A percentile compares a stretch with the other conserved stretches of the same genome.
These are phyloP conservation scores for Aspergillus steynii DNA, from an alignment of 495 filamentous ascomycete genomes.

Conservation along the genomic window DNA sequence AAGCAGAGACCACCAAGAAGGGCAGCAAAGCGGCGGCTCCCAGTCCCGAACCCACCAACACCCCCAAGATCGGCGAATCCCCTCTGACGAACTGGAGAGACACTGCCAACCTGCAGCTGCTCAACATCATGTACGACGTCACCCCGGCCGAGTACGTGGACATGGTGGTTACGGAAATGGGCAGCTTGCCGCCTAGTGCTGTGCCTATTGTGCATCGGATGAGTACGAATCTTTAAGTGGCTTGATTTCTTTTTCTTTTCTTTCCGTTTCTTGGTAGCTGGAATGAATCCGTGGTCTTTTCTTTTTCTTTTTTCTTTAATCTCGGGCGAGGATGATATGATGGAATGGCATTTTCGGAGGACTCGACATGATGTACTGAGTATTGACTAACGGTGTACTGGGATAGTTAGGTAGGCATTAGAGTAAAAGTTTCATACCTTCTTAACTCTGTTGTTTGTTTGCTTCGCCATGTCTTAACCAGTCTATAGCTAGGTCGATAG, in stretches of 20 bases:
- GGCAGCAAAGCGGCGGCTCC: slow-evolving; percentile 39
- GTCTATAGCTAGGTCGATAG: too few relatives aligned
- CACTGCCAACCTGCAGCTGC: slow-evolving; percentile 63
- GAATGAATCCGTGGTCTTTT: slow-evolving; percentile 1
- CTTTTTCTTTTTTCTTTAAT: not conserved
- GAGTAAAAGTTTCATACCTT: not conserved
- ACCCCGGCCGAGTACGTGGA: slow-evolving; percentile 88
- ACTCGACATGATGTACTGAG: not conserved
- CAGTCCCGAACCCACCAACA: slow-evolving; percentile 26
- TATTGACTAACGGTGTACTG: not conserved
- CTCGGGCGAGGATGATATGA: not conserved
- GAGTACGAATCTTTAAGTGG: slow-evolving; percentile 44
- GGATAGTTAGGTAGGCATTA: not conserved
- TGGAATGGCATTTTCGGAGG: not conserved
- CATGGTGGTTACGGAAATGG: slow-evolving; percentile 89
- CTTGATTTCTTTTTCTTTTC: not conserved
- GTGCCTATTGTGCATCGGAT: slow-evolving; percentile 59
- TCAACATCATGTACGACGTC: slow-evolving; percentile 91
- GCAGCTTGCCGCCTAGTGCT: slow-evolving; percentile 80
- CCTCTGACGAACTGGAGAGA: slow-evolving; percentile 60
- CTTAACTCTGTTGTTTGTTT: not conserved
- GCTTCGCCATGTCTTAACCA: too few relatives aligned
- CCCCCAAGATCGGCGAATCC: slow-evolving; percentile 24
- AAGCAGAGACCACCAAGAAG: slow-evolving; percentile 33
- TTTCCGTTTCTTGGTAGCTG: not conserved